Base-by-base conservation (phyloP, 164 flowering plant genomes). In the Aristolochia contorta region DNA sequence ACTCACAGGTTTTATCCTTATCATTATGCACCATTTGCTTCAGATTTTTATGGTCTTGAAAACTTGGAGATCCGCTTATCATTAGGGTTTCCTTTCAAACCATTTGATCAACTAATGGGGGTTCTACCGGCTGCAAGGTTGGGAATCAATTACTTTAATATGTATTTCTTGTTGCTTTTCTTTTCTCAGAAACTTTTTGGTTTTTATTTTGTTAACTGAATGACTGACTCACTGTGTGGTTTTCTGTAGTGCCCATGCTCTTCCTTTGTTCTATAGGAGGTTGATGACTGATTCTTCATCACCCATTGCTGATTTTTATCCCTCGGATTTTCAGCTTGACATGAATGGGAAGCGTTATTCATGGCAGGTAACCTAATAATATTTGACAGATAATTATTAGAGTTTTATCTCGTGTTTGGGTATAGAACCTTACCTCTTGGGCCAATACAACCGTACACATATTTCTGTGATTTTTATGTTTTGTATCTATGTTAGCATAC, bases 11-110 rank as follows among this genome's bases (percentile, higher is more conserved):
- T 75, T 68, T 84, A 84, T 68, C 90, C 89, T 14, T 84, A 75
- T 53, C 85, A 84, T 70, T 82, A 82, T 72, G 84, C 83, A 49
- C 89, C 90, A 55, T 82, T 82, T 76, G 86, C 85, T 25, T 82
- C 87, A 20, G 90, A 84, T 64, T 71, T 84, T 62, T 45, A 53
- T 48, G 80, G 69, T 58, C 74, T 82, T 47, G 74, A 56, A 51
- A 65, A 63, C 48, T 49, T 80, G 56, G 68, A 80, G 46, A 69
- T 82, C 23, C 54, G 58, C 2, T 84, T 84, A 63, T 65, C 68
- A 15, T 72, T 69, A 16, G 90, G 90, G 58, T 49, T 64, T 50
- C 90, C 90, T 12, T 82, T 84, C 71, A 80, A 80, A 62, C 90
- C 90, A 16, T 79, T 84, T 48, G 70, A 79, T 70, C 85, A 80